Base-by-base conservation (phyloP, 208 protist species). In the Zelonia costaricensis region DNA sequence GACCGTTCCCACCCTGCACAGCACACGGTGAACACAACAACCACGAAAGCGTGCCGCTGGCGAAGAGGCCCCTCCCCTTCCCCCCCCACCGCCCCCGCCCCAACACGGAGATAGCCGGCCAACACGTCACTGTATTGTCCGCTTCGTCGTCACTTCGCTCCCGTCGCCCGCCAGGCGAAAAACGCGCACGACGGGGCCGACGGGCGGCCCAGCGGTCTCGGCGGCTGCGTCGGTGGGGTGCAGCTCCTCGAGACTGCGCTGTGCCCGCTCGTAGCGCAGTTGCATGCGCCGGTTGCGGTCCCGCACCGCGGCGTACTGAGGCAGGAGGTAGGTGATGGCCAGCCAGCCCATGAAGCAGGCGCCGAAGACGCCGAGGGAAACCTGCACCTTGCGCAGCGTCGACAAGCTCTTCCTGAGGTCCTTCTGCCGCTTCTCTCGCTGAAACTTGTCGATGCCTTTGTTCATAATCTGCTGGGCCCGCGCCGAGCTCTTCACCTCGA, bases 381-480 rank as follows among this genome's bases (percentile, higher is more conserved):
- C 70, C 51, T 83, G 76, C 43, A 88, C 43, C 22, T 76, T 76
- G 15, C 76, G 71, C 35, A 92, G 46, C 48, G 84, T 56, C 28
- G 63, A 55, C 74, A 89, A 76, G 43, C 71, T 88, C 52, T 68
- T 69, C 27, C 74, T 62, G 31, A 92, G 66, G 20, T 88, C 78
- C 30, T 54, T 73, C 67, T 82, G 58, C 8, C 85, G 76, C 57
- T 83, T 90, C 62, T 86, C 77, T 4, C 76, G 80, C 69, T 91
- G 81, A n/a, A 51, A 63, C 49, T 70, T 74, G 39, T 81, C 62
- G 16, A 92, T 59, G 15, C 88, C 88, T 15, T 76, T 55, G 43
- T 80, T 84, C 83, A 95, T 85, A 30, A 95, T 89, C 65, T 95
- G 88, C 71, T 92, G 85, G 31, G 88, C 85, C 13, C 88, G 77